These are phyloP conservation scores for Annona squamosa DNA, from an alignment of 164 flowering plant genomes.

Conservation along the genomic window DNA sequence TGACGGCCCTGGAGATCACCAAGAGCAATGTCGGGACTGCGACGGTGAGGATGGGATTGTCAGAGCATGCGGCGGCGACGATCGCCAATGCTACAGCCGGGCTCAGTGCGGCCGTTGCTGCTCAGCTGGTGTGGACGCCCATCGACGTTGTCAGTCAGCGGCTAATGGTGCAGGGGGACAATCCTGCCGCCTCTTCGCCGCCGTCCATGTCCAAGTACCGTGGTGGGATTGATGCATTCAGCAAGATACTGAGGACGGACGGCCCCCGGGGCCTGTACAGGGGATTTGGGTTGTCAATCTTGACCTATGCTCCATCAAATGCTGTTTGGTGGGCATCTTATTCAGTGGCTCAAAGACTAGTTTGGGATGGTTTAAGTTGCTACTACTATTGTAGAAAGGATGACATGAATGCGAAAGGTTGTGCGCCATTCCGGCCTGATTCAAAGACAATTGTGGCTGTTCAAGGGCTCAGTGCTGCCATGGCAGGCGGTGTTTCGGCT, in stretches of 20 bases:
- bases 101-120: constrained; percentile 69
- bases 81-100: constrained; percentile 83
- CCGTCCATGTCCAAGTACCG: constrained; percentile 23
- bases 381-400: constrained; percentile 30
- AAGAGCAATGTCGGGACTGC: constrained; percentile 62
- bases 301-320: constrained; percentile 85
- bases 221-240: constrained; percentile 67
- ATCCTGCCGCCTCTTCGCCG: neutral
- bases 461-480: constrained; percentile 70
- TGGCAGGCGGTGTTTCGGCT: constrained; percentile 86
- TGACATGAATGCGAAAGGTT: neutral
- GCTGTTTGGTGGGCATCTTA: constrained; percentile 95
- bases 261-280: constrained; percentile 66
- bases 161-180: constrained; percentile 66
- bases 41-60: constrained; percentile 41
- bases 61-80: constrained; percentile 53
- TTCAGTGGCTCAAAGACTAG: constrained; percentile 49
- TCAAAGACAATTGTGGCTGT: constrained; percentile 50
- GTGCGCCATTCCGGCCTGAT: constrained; percentile 29
- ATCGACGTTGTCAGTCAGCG: constrained; percentile 82
- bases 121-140: constrained; percentile 86
- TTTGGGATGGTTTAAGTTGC: constrained; percentile 46
- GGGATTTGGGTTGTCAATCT: constrained; percentile 77
- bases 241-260: constrained; percentile 45
- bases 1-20: constrained; percentile 72